Evolutionary conservation across 1,284 basidiomycete species (phyloP).

Genomic region (Cryptococcus sp.): DNA sequence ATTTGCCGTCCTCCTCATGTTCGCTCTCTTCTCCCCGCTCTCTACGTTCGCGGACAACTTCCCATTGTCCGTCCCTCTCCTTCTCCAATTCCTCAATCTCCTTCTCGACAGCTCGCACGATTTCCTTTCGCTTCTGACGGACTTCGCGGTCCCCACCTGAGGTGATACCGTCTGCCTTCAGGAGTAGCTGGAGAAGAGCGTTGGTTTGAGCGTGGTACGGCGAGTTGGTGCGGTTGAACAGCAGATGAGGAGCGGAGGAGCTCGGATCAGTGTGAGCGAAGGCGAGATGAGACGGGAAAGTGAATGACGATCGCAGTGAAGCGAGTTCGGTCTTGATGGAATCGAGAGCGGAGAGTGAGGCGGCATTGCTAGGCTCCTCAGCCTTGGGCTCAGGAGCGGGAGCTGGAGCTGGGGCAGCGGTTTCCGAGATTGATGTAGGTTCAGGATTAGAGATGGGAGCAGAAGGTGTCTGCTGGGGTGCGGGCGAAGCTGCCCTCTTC

Average conservation of each 20-base stretch:
- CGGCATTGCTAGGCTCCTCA: slow-evolving; percentile 13
- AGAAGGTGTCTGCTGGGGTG: neutral
- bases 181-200: slow-evolving; percentile 63
- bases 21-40: slow-evolving; percentile 41
- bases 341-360: slow-evolving; percentile 36
- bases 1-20: slow-evolving; percentile 27
- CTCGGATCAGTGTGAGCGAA: slow-evolving; percentile 31
- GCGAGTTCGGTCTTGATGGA: slow-evolving; percentile 35
- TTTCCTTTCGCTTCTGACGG: slow-evolving; percentile 60
- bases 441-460: slow-evolving; percentile 8
- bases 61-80: slow-evolving; percentile 52
- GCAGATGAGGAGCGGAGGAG: slow-evolving; percentile 42
- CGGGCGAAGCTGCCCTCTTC: slow-evolving; percentile 17
- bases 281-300: slow-evolving; percentile 41
- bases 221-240: slow-evolving; percentile 61
- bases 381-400: slow-evolving; percentile 72
- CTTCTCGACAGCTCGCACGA: slow-evolving; percentile 65
- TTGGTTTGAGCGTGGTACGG: slow-evolving; percentile 64
- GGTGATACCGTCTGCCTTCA: slow-evolving; percentile 66
- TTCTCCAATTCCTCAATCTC: slow-evolving; percentile 62
- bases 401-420: slow-evolving; percentile 82
- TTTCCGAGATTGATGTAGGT: slow-evolving; percentile 57
- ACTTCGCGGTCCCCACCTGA: slow-evolving; percentile 64
- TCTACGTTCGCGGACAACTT: slow-evolving; percentile 31
- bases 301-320: slow-evolving; percentile 30